Percentiles rank a stretch among this genome's conserved stretches.
phyloP scores from a whole-genome alignment of 2,329 filamentous ascomycete species.

The Fusarium sp. region DNA sequence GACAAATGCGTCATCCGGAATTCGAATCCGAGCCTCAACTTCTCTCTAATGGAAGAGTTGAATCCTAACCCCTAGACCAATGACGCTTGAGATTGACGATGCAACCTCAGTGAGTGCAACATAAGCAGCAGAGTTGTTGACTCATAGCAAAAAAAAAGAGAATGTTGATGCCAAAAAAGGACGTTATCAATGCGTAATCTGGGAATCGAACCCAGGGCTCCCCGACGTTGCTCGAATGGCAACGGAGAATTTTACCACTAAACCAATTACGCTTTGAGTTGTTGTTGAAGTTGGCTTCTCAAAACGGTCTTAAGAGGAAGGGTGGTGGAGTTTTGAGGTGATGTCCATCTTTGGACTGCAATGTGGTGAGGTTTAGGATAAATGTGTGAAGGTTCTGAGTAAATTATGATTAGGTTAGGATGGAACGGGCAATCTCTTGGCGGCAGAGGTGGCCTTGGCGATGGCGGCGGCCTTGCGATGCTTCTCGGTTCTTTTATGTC shows the following conservation, averaged over 20 bases:
- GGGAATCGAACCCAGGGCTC: conserved; percentile 41
- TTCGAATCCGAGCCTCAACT: conserved; percentile 4
- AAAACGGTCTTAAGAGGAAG: neutral
- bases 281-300: neutral
- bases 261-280: conserved; percentile 34
- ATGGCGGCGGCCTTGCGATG: too few species aligned
- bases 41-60: conserved; percentile 1
- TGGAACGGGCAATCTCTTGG: too few species aligned
- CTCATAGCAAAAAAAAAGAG: neutral
- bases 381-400: too few species aligned
- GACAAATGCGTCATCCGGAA: neutral
- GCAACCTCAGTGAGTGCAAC: rapidly evolving
- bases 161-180: neutral
- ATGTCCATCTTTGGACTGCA: neutral
- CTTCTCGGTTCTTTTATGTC: too few species aligned
- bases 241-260: conserved; percentile 43
- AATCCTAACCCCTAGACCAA: conserved; percentile 4
- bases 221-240: conserved; percentile 30
- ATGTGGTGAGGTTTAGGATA: neutral
- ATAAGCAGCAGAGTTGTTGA: neutral
- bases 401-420: too few species aligned
- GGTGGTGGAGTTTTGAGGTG: neutral
- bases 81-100: neutral
- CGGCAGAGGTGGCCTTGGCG: too few species aligned
- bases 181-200: conserved; percentile 20